Percentiles rank a stretch among this genome's conserved stretches.
Evolutionary conservation across 2,329 filamentous ascomycete genomes (phyloP).

Genomic region (Rhynchosporium agropyri): DNA sequence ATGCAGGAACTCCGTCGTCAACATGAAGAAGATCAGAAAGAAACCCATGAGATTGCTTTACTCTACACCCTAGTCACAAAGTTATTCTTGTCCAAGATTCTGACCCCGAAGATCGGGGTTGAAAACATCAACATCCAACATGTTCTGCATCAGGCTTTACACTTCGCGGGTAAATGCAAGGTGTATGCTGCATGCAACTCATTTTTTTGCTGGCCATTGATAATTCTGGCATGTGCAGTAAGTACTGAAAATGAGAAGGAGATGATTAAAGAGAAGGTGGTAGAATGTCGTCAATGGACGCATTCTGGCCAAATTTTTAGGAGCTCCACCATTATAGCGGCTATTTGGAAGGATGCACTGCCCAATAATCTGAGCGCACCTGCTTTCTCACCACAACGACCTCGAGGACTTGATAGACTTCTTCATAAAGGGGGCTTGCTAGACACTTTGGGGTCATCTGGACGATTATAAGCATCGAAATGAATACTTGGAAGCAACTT

Average conservation of each 20-base stretch:
- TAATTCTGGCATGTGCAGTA: neutral
- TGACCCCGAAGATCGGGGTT: neutral
- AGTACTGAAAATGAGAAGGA: constrained; percentile 2
- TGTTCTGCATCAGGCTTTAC: neutral
- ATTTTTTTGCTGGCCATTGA: constrained; percentile 4
- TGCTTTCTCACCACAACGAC: too few relatives aligned
- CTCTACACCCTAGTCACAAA: constrained; percentile 3
- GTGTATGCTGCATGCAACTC: constrained; percentile 6
- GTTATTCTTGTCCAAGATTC: neutral
- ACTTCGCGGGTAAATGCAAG: neutral
- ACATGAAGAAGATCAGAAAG: neutral
- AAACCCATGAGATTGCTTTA: constrained; percentile 1
- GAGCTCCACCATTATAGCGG: neutral
- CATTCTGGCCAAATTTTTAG: constrained; percentile 4
- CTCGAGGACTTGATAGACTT: neutral
- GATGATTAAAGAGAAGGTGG: neutral
- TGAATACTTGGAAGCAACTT: too few relatives aligned
- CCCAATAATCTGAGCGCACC: too few relatives aligned
- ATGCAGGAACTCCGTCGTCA: neutral
- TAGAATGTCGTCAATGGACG: constrained; percentile 5
- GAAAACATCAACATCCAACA: neutral
- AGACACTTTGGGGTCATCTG: constrained; percentile 4
- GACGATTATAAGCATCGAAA: neutral
- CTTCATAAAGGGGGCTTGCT: neutral
- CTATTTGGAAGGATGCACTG: neutral